Base-by-base conservation (phyloP, 257 asterid species). In the Lithospermum erythrorhizon region DNA sequence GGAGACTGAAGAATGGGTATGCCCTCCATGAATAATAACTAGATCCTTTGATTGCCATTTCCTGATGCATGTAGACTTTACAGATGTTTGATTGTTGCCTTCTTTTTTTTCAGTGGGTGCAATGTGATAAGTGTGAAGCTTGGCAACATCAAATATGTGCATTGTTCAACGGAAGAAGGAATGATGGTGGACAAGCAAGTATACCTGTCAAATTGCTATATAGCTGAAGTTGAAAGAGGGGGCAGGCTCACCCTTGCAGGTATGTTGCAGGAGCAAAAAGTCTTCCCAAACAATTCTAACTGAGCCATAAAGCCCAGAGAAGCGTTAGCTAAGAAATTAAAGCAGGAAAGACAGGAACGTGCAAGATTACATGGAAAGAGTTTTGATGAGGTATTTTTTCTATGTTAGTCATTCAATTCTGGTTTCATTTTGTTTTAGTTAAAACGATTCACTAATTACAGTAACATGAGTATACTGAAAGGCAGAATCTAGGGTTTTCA, bases 81-180 rank as follows among this genome's bases (percentile, higher is more conserved):
- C 48, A 49, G 63, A 59, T 67, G 23, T 53, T 62, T 74, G 61
- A 69, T 54, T 62, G 24, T 77, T 59, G 18, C 49, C 49, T 11
- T 51, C 69, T n/a, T 75, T 70, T 73, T 68, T 60, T 64, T 75
- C 91, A 93, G 99, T 93, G 99, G 99, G 99, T 93, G 69, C 99
- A 93, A 78, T 93, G 99, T 66, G 99, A 93, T 74, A 93, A 85
- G 69, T 93, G 99, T 74, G 97, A 93, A 77, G 95, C 94, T 68
- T 93, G 99, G 99, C 99, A 93, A 75, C 99, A 93, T 75, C 99
- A 93, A 74, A 89, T 93, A 64, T 93, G 99, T 69, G 97, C 97
- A 59, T 76, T 93, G 66, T 93, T 93, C 71, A 93, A 93, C 73
- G 97, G 99, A 80, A 81, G 94, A 80, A 86, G 97, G 75, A 93